Percentiles rank a stretch among this genome's conserved stretches.
Conservation (phyloP, 805 yeast species). For the Saturnispora halmiae region DNA sequence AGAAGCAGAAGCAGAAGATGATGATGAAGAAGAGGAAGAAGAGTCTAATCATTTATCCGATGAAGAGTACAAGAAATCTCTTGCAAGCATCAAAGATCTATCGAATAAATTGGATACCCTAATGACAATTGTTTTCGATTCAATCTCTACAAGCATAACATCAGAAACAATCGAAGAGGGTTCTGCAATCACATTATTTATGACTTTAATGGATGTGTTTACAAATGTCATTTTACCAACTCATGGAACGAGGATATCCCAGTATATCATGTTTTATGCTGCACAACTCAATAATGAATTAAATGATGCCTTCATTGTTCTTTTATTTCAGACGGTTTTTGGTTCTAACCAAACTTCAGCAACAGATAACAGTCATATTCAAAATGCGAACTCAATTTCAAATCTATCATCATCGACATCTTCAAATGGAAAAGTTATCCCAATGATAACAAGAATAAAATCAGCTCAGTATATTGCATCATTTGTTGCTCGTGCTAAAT, state of each 20-base stretch:
- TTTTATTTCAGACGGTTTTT: conserved; percentile 76
- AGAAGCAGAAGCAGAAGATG: conserved; percentile 28
- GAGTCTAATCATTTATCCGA: conserved; percentile 27
- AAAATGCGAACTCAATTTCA: conserved; percentile 4
- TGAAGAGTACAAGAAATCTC: conserved; percentile 40
- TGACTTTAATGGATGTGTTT: conserved; percentile 67
- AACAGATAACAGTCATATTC: conserved; percentile 9
- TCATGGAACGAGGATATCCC: conserved; percentile 82
- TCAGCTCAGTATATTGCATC: conserved; percentile 90
- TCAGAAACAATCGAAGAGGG: conserved; percentile 46
- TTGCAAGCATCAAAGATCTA: conserved; percentile 41
- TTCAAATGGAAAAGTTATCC: not conserved
- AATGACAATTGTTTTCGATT: conserved; percentile 46
- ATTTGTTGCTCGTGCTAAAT: conserved; percentile 78
- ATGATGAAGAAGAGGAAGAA: conserved; percentile 38
- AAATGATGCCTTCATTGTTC: conserved; percentile 74
- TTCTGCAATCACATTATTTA: conserved; percentile 59
- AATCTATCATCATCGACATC: no score
- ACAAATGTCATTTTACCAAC: conserved; percentile 82
- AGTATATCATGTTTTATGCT: conserved; percentile 70
- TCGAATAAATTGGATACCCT: conserved; percentile 66
- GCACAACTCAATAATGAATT: conserved; percentile 77
- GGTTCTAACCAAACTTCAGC: conserved; percentile 49
- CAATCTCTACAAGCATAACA: conserved; percentile 42
- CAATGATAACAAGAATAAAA: conserved; percentile 62